Conservation (phyloP, 78 protist genomes). For the Dictyostelium capitatum region DNA sequence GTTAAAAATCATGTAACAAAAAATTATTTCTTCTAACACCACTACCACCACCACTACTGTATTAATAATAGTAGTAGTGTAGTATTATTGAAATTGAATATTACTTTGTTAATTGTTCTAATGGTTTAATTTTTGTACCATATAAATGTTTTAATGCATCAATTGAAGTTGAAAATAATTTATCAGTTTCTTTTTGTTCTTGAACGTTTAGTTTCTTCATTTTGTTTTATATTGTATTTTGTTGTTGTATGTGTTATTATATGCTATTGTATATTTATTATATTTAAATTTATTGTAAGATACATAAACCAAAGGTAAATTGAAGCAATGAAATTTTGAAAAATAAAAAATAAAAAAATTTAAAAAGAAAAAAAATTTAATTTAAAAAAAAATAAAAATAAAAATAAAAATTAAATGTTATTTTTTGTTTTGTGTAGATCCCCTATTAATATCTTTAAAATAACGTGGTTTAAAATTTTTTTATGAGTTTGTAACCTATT, state of each 20-base stretch:
- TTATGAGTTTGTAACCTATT: too few relatives aligned
- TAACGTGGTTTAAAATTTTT: too few relatives aligned
- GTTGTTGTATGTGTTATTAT: neutral
- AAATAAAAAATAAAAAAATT: neutral
- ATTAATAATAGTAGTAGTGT: too few relatives aligned
- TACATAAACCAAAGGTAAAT: too few relatives aligned
- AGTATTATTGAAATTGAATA: neutral
- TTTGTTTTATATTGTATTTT: neutral
- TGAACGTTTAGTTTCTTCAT: constrained; percentile 65
- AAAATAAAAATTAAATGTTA: too few relatives aligned
- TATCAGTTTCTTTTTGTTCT: constrained; percentile 46
- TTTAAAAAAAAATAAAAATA: neutral
- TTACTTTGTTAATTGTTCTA: constrained; percentile 61
- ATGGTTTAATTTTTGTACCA: constrained; percentile 54
- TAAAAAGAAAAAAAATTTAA: neutral
- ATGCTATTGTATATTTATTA: too few relatives aligned
- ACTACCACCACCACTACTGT: too few relatives aligned
- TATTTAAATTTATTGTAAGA: too few relatives aligned
- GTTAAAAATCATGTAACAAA: neutral
- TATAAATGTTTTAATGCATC: constrained; percentile 58
- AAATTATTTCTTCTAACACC: too few relatives aligned
- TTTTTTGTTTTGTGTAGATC: too few relatives aligned
- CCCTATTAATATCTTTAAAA: too few relatives aligned
- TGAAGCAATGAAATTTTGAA: too few relatives aligned
- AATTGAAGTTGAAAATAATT: constrained; percentile 47